phyloP scores from a whole-genome alignment of 2,329 filamentous ascomycete species.

The Podosphaera fusca region DNA sequence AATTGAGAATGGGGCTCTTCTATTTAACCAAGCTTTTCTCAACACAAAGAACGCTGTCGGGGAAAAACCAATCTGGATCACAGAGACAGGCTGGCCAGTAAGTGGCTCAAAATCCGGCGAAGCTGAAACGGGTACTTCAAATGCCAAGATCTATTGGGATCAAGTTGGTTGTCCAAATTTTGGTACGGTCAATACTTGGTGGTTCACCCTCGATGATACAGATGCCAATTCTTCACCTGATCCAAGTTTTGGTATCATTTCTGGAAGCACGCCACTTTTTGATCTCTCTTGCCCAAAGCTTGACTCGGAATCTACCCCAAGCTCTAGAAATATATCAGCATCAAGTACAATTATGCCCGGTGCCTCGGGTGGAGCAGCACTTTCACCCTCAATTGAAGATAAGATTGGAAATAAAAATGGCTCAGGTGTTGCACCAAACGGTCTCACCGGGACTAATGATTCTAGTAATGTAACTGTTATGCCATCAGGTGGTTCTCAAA shows the following conservation, averaged over 20 bases:
- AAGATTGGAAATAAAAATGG: slow-evolving; percentile 3
- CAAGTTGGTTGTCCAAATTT: slow-evolving; percentile 52
- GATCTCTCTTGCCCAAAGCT: slow-evolving; percentile 30
- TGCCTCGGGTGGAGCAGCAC: slow-evolving; percentile 6
- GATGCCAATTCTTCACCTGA: slow-evolving; percentile 27
- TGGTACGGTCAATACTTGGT: slow-evolving; percentile 43
- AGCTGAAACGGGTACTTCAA: slow-evolving; percentile 37
- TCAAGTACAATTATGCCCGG: slow-evolving; percentile 1
- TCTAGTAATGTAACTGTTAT: not conserved
- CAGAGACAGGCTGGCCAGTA: slow-evolving; percentile 74
- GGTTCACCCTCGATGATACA: slow-evolving; percentile 54
- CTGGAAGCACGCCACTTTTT: slow-evolving; percentile 32
- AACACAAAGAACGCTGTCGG: slow-evolving; percentile 33
- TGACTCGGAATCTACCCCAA: slow-evolving; percentile 4
- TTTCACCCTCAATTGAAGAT: slow-evolving; percentile 7
- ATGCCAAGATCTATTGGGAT: slow-evolving; percentile 64
- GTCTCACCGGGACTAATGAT: too few relatives aligned
- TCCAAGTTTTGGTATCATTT: slow-evolving; percentile 48
- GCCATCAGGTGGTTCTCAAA: not conserved
- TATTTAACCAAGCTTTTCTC: slow-evolving; percentile 45
- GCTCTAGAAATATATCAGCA: slow-evolving; percentile 1
- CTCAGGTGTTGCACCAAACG: not conserved
- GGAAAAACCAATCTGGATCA: slow-evolving; percentile 61
- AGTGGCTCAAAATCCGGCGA: slow-evolving; percentile 37
- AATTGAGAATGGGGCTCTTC: slow-evolving; percentile 36